These are phyloP conservation scores for Neurospora sp. DNA, from an alignment of 495 filamentous ascomycete species.

Conservation along the genomic window DNA sequence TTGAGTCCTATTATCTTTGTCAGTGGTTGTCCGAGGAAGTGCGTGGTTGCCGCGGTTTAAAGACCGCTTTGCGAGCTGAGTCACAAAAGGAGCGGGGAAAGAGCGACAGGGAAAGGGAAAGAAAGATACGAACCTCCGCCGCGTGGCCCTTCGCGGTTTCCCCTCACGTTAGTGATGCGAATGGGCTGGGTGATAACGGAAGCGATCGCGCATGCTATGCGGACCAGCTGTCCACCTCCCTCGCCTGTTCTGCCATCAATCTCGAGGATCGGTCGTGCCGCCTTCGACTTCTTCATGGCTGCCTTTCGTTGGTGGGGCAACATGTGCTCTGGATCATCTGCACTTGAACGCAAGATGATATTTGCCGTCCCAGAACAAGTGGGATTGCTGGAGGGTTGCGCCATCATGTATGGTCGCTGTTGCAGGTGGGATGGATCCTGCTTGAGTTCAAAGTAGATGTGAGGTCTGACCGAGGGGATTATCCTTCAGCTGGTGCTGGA, in stretches of 20 bases:
- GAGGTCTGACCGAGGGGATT: not conserved
- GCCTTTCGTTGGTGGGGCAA: not conserved
- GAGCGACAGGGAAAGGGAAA: constrained; percentile 6
- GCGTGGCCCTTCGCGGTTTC: constrained; percentile 41
- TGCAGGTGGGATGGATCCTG: not conserved
- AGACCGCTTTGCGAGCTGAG: not conserved
- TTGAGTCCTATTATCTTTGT: constrained; percentile 49
- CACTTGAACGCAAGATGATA: not conserved
- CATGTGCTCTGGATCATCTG: not conserved
- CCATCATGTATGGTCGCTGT: not conserved
- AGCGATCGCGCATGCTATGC: constrained; percentile 59
- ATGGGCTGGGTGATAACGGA: constrained; percentile 57
- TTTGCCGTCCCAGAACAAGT: not conserved
- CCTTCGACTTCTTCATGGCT: constrained; percentile 12
- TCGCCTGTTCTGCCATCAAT: constrained; percentile 68
- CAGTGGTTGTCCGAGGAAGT: not conserved
- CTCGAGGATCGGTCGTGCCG: constrained; percentile 13
- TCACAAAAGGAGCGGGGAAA: not conserved
- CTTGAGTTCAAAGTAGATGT: not conserved
- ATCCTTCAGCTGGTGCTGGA: not conserved
- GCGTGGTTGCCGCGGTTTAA: not conserved
- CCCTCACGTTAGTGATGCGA: constrained; percentile 58
- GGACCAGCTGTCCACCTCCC: constrained; percentile 75
- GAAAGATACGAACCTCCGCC: constrained; percentile 27
- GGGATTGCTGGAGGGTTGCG: not conserved